Conservation (phyloP, 495 filamentous ascomycete genomes). For the Letharia columbiana region DNA sequence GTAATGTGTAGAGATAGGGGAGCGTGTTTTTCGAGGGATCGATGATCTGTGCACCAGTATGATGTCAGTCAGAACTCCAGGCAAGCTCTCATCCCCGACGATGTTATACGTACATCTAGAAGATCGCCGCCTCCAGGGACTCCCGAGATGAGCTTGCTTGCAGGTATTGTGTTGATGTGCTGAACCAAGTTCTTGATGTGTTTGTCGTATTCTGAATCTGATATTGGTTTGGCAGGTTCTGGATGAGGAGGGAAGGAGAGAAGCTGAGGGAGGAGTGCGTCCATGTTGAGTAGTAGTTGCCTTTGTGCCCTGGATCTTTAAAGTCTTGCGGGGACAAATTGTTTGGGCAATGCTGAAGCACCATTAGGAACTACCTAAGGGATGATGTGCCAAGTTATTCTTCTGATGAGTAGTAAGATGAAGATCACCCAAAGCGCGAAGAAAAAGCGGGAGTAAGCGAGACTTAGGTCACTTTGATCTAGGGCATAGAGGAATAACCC, state of each 20-base stretch:
- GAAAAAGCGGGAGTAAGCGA: neutral
- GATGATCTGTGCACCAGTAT: constrained; percentile 30
- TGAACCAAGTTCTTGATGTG: constrained; percentile 29
- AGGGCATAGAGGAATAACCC: too few relatives aligned
- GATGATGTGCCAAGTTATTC: neutral
- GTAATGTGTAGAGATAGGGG: constrained; percentile 37
- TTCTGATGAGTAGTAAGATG: neutral
- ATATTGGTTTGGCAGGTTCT: constrained; percentile 28
- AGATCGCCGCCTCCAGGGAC: constrained; percentile 32
- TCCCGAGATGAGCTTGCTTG: constrained; percentile 26
- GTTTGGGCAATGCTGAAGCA: too few relatives aligned
- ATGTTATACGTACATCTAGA: constrained; percentile 29
- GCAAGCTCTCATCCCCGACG: neutral
- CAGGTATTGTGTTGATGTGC: constrained; percentile 27
- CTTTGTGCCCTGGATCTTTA: neutral
- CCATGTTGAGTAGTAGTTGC: constrained; percentile 20
- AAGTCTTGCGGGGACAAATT: neutral
- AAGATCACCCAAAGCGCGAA: neutral
- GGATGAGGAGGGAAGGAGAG: constrained; percentile 38
- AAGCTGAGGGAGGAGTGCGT: constrained; percentile 31
- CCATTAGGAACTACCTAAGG: too few relatives aligned
- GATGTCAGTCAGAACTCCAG: neutral
- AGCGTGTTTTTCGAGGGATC: constrained; percentile 38
- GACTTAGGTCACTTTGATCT: neutral
- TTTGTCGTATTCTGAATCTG: constrained; percentile 33